These are phyloP conservation scores for Sporothrix pseudoabietina DNA, from an alignment of 2,329 filamentous ascomycete species.

Conservation along the genomic window DNA sequence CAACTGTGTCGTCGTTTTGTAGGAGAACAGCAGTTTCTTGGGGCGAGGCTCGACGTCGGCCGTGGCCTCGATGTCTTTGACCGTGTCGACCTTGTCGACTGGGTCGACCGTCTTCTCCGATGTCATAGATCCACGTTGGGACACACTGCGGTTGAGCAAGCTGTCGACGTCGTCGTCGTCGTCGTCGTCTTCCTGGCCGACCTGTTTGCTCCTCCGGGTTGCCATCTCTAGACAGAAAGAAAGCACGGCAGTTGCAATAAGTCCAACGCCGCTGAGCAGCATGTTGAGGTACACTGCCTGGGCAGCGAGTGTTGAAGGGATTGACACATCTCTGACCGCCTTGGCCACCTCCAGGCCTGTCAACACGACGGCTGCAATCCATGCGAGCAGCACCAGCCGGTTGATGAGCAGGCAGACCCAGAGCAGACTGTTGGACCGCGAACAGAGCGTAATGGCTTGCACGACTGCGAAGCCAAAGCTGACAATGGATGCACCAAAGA, in stretches of 20 bases:
- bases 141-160: not conserved
- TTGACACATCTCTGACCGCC: slow-evolving; percentile 19
- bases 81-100: not conserved
- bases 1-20: slow-evolving; percentile 24
- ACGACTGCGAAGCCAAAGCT: slow-evolving; percentile 39
- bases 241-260: slow-evolving; percentile 26
- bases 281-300: slow-evolving; percentile 41
- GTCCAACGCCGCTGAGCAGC: slow-evolving; percentile 39
- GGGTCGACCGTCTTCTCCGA: not conserved
- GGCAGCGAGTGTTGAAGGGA: slow-evolving; percentile 34
- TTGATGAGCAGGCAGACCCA: slow-evolving; percentile 40
- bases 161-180: not conserved
- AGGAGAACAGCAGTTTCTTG: slow-evolving; percentile 28
- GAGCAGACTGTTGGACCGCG: slow-evolving; percentile 39
- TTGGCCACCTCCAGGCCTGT: slow-evolving; percentile 39
- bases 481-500: slow-evolving; percentile 39
- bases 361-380: slow-evolving; percentile 40
- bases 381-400: slow-evolving; percentile 39
- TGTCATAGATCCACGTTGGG: not conserved
- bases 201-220: not conserved
- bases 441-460: slow-evolving; percentile 40
- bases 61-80: not conserved
- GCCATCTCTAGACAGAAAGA: slow-evolving; percentile 1
- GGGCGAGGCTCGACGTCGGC: not conserved
- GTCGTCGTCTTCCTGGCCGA: not conserved